Conservation (phyloP, 1,284 basidiomycete genomes). For the Leccinum angustisporum region DNA sequence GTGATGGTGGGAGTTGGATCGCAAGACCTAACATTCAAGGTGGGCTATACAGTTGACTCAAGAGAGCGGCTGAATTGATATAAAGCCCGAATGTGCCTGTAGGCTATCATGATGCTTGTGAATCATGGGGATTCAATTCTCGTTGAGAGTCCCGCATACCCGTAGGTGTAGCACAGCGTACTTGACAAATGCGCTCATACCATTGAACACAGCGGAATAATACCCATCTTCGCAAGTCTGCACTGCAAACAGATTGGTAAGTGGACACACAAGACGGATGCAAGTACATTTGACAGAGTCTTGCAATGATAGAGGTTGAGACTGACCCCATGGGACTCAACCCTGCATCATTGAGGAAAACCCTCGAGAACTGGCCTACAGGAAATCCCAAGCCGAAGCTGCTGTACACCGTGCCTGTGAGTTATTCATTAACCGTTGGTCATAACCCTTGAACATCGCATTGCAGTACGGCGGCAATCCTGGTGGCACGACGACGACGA, state of each 20-base stretch:
- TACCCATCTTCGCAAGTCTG: conserved; percentile 57
- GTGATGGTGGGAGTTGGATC: conserved; percentile 1
- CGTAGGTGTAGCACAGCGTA: neutral
- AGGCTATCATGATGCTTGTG: conserved; percentile 4
- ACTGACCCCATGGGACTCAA: conserved; percentile 75
- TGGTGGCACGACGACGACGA: conserved; percentile 71
- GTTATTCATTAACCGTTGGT: conserved; percentile 30
- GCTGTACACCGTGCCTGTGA: conserved; percentile 75
- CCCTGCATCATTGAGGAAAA: conserved; percentile 57
- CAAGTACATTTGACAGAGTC: neutral
- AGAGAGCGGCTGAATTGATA: neutral
- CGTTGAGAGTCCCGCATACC: conserved; percentile 1
- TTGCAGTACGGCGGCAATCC: conserved; percentile 75
- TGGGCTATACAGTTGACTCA: neutral
- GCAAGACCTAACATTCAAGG: conserved; percentile 3
- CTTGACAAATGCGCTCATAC: neutral
- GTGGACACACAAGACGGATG: conserved; percentile 16
- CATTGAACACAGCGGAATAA: conserved; percentile 46
- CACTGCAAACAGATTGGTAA: conserved; percentile 61
- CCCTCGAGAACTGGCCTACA: conserved; percentile 72
- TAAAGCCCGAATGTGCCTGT: neutral
- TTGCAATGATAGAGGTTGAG: conserved; percentile 52
- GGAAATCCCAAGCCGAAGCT: conserved; percentile 73
- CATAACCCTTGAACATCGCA: neutral
- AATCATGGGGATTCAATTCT: neutral